Conservation (phyloP, 2,329 filamentous ascomycete genomes). For the Monilinia laxa region DNA sequence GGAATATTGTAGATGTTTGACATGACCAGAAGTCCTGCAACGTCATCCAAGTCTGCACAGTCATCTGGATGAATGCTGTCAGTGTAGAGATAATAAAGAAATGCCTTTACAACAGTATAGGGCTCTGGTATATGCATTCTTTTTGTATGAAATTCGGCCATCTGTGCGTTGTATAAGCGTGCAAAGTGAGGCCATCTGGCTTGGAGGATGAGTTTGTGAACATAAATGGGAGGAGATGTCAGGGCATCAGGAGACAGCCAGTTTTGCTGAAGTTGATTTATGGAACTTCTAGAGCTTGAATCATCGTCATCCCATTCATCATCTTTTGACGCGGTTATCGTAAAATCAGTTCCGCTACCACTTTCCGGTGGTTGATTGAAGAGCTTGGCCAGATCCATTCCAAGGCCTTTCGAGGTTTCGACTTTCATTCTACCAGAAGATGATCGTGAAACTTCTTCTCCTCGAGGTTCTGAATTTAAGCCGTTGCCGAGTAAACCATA, state of each 20-base stretch:
- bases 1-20: conserved; percentile 98
- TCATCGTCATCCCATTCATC: conserved; percentile 65
- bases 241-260: conserved; percentile 62
- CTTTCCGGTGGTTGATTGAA: conserved; percentile 85
- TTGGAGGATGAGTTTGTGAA: conserved; percentile 91
- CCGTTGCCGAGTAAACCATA: conserved; percentile 89
- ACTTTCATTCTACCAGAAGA: conserved; percentile 48
- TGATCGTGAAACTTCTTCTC: conserved; percentile 49
- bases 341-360: conserved; percentile 85
- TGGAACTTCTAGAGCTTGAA: conserved; percentile 48
- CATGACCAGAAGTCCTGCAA: conserved; percentile 94
- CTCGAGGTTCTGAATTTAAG: conserved; percentile 54
- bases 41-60: conserved; percentile 72
- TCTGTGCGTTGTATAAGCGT: conserved; percentile 86
- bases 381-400: conserved; percentile 78
- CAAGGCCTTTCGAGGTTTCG: conserved; percentile 66
- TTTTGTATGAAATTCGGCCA: conserved; percentile 96
- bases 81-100: conserved; percentile 94
- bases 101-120: conserved; percentile 89
- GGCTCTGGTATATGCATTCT: conserved; percentile 98
- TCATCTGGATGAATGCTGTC: conserved; percentile 72
- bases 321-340: conserved; percentile 83
- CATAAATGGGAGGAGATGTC: conserved; percentile 83
- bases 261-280: conserved; percentile 43
- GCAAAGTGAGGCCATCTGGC: conserved; percentile 97